Evolutionary conservation across 129 eudicot genomes (phyloP).

Genomic region (Pulicaria dysenterica): DNA sequence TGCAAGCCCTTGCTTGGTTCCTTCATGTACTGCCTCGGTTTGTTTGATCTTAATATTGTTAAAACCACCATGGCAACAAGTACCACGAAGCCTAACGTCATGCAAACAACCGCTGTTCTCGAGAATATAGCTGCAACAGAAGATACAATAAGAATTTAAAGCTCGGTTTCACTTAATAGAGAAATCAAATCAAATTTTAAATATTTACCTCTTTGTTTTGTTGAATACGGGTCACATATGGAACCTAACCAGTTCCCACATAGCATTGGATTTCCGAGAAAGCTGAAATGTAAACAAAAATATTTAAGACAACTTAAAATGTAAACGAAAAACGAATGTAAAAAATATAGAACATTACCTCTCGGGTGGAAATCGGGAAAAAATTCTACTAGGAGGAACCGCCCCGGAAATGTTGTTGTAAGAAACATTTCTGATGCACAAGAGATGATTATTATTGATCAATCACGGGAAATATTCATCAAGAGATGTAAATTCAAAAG

Average conservation of each 20-base stretch:
- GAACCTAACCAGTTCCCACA: conserved; percentile 92
- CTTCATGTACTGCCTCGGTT: conserved; percentile 41
- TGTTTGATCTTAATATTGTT: conserved; percentile 58
- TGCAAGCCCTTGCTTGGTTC: conserved; percentile 45
- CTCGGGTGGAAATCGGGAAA: conserved; percentile 69
- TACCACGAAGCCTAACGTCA: conserved; percentile 57
- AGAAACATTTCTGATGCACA: conserved; percentile 60
- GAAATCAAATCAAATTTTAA: not conserved
- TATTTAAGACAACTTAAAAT: not conserved
- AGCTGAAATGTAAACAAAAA: too few species aligned
- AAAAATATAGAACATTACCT: conserved; percentile 42
- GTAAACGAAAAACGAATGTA: not conserved
- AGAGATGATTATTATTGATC: not conserved
- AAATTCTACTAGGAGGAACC: conserved; percentile 57
- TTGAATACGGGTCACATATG: conserved; percentile 62
- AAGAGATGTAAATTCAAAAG: not conserved
- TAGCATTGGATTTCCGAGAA: conserved; percentile 67
- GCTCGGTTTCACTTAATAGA: not conserved
- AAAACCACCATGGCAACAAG: conserved; percentile 59
- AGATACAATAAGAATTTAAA: not conserved
- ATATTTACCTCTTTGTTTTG: conserved; percentile 54
- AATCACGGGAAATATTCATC: not conserved
- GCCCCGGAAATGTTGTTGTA: conserved; percentile 78
- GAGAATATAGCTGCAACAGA: conserved; percentile 56
- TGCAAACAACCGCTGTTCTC: conserved; percentile 59